Evolutionary conservation across 129 eudicot genomes (phyloP), one percentile per base, ranked within the genome.

Genomic region (Flaveria bidentis): DNA sequence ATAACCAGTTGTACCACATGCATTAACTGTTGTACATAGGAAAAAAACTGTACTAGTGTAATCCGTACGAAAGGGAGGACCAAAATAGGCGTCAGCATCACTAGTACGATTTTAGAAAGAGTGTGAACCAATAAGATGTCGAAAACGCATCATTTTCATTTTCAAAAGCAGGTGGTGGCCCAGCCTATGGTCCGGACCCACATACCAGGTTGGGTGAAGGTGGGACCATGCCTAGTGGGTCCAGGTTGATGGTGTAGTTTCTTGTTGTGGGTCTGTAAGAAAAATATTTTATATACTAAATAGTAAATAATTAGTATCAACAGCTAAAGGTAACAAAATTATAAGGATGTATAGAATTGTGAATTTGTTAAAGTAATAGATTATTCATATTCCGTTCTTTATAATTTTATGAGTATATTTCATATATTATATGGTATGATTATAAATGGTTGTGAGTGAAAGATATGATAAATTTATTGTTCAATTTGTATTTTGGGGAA

Each of bases 91-190:
- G 73, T 75, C 71, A 25, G 25, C 69, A 42, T 63, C 80, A 72
- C 2, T 41, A 36, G 89, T 36, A 36, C 41, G 41, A 36, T 36
- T 36, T 62, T 47, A 75, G 50, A 30, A 30, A 30, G 14, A 62
- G 69, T 45, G 73, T 14, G 30, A 76, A 42, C 91, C 95, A 89
- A 89, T 89, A 12, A 78, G 83, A 84, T 13, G 4, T 51, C 90
- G 95, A 86, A 89, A 86, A 82, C 95, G 75, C 88, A 88, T 81
- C 13, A 70, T 69, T 75, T 46, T 61, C 76, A 60, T 70, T 44
- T 75, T 2, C 57, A 58, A 60, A 74, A 67, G 73, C 77, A 60
- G 77, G 76, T 72, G 45, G 39, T 71, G 41, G 77, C 45, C 72
- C 77, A 63, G 66, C 15, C 61, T 74, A 28, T 69, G 28, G 28